phyloP scores from a whole-genome alignment of 2,329 filamentous ascomycete species.

The Sclerotiophoma versabilis region DNA sequence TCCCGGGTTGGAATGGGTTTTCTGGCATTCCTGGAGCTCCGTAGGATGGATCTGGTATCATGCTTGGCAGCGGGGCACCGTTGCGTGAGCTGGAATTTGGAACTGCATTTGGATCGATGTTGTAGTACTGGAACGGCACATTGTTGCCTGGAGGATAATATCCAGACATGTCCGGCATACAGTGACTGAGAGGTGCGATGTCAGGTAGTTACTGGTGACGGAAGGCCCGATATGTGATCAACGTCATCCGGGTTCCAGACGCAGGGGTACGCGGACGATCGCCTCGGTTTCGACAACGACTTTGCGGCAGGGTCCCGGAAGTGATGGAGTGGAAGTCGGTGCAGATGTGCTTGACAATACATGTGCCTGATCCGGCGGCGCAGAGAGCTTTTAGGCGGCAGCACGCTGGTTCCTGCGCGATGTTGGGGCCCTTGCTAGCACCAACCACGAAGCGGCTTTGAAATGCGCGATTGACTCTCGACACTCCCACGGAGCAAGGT shows the following conservation, averaged over 20 bases:
- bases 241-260: slow-evolving; percentile 47
- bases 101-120: slow-evolving; percentile 37
- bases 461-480: slow-evolving; percentile 35
- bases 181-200: slow-evolving; percentile 26
- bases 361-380: slow-evolving; percentile 22
- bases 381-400: slow-evolving; percentile 35
- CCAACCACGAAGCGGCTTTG: slow-evolving; percentile 43
- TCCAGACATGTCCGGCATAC: slow-evolving; percentile 44
- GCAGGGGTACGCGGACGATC: slow-evolving; percentile 47
- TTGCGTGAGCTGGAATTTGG: slow-evolving; percentile 33
- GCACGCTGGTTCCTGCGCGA: slow-evolving; percentile 39
- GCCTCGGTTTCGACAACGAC: slow-evolving; percentile 39
- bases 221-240: slow-evolving; percentile 41
- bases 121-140: slow-evolving; percentile 48
- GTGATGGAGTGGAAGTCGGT: slow-evolving; percentile 31
- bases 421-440: slow-evolving; percentile 45
- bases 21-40: slow-evolving; percentile 36
- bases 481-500: slow-evolving; percentile 23
- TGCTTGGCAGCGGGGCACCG: slow-evolving; percentile 28
- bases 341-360: slow-evolving; percentile 24
- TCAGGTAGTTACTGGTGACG: slow-evolving; percentile 34
- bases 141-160: slow-evolving; percentile 45
- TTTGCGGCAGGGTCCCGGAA: slow-evolving; percentile 37
- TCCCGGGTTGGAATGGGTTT: slow-evolving; percentile 41
- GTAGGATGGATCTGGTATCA: slow-evolving; percentile 40